Percentiles rank a stretch among this genome's conserved stretches.
Evolutionary conservation across 2,329 filamentous ascomycete genomes (phyloP).

Genomic region (Cladosporium sp.): DNA sequence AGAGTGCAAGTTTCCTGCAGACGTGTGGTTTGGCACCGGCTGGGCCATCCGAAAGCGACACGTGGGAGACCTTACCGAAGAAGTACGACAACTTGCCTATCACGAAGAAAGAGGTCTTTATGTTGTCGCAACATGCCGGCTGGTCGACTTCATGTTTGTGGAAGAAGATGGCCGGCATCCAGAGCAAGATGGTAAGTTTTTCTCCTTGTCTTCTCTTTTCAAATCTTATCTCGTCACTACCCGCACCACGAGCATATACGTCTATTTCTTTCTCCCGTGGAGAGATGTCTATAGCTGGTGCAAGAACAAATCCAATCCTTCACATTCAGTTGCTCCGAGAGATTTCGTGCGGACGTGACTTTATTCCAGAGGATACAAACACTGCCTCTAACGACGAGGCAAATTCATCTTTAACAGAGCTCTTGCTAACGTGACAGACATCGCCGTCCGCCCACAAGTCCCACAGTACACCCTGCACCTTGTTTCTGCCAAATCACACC

Average conservation of each 20-base stretch:
- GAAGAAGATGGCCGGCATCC: slow-evolving; percentile 81
- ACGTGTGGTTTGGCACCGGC: slow-evolving; percentile 69
- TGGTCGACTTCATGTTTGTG: slow-evolving; percentile 73
- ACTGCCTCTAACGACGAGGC: neutral
- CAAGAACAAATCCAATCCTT: slow-evolving; percentile 18
- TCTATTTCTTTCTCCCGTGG: slow-evolving; percentile 19
- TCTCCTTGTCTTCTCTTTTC: neutral
- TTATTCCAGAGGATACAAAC: slow-evolving; percentile 17
- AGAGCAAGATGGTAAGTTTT: slow-evolving; percentile 63
- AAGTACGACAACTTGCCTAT: slow-evolving; percentile 70
- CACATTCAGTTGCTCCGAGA: neutral
- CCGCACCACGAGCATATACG: slow-evolving; percentile 27
- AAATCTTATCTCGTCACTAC: neutral
- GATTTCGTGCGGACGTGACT: neutral
- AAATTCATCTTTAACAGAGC: neutral
- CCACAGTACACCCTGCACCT: slow-evolving; percentile 73
- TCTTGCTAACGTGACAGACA: slow-evolving; percentile 36
- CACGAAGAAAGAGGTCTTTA: slow-evolving; percentile 73
- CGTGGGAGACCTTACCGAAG: slow-evolving; percentile 51
- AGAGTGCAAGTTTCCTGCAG: slow-evolving; percentile 66
- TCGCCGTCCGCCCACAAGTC: slow-evolving; percentile 60
- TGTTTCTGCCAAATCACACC: slow-evolving; percentile 72
- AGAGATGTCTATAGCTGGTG: slow-evolving; percentile 28
- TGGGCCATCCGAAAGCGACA: slow-evolving; percentile 70
- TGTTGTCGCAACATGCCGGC: slow-evolving; percentile 65